Evolutionary conservation across 225 moss, liverwort and hornwort genomes (phyloP).

Genomic region (Pseudisothecium myosuroides): DNA sequence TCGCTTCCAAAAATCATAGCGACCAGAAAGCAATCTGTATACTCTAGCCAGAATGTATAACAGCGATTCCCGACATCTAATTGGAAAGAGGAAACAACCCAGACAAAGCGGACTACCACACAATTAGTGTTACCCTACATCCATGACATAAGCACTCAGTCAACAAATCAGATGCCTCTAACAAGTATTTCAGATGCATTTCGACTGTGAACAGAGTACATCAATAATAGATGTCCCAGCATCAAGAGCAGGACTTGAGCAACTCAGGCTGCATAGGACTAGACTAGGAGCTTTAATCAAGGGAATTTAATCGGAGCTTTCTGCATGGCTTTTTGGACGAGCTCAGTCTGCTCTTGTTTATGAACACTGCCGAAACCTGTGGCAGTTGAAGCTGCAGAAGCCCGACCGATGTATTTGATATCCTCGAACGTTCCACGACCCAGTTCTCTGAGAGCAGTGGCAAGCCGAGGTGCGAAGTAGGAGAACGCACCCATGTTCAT

Average conservation of each 20-base stretch:
- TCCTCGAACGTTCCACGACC: conserved; percentile 77
- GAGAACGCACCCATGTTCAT: conserved; percentile 91
- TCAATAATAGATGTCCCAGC: not conserved
- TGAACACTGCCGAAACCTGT: conserved; percentile 94
- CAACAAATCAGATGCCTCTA: not conserved
- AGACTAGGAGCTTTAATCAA: not conserved
- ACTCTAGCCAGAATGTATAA: not conserved
- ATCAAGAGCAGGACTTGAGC: not conserved
- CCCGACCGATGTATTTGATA: conserved; percentile 77
- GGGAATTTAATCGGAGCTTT: conserved; percentile 42
- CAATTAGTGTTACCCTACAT: not conserved
- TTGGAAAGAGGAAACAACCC: not conserved
- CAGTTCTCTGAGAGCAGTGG: conserved; percentile 40
- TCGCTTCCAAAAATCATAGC: not conserved
- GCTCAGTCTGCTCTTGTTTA: conserved; percentile 69
- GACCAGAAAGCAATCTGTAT: not conserved
- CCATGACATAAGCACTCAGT: not conserved
- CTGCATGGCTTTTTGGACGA: conserved; percentile 71
- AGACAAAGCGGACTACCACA: not conserved
- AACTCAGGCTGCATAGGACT: not conserved
- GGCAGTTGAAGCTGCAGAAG: conserved; percentile 75
- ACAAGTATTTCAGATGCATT: not conserved
- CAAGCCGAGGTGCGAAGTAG: conserved; percentile 66
- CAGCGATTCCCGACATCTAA: not conserved
- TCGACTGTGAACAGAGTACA: not conserved